Evolutionary conservation across 192 early-diverging fungal species (phyloP).

Genomic region (Umbelopsis vinacea): DNA sequence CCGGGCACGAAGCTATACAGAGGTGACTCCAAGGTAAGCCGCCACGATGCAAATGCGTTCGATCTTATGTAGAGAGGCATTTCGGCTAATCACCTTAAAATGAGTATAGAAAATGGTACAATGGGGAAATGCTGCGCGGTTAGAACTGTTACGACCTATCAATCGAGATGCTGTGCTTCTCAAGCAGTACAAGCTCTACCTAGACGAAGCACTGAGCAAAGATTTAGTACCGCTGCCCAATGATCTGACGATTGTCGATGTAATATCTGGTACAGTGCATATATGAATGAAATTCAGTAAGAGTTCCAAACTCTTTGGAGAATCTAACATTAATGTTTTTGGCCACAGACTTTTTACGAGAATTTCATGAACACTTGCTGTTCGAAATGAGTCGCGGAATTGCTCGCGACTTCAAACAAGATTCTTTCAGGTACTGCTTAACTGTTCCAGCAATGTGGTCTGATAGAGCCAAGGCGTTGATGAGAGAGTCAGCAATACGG

Average conservation of each 20-base stretch:
- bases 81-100: too few species aligned
- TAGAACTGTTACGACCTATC: conserved; percentile 35
- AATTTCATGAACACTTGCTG: conserved; percentile 42
- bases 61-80: too few species aligned
- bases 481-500: conserved; percentile 52
- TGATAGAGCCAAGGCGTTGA: conserved; percentile 52
- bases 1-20: conserved; percentile 45
- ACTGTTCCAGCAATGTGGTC: conserved; percentile 58
- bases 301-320: background rate
- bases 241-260: conserved; percentile 38
- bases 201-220: conserved; percentile 43
- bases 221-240: conserved; percentile 45
- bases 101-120: conserved; percentile 31
- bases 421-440: conserved; percentile 36
- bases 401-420: conserved; percentile 27
- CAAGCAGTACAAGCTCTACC: conserved; percentile 54
- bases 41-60: conserved; percentile 2
- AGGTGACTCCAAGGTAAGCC: conserved; percentile 41
- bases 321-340: background rate
- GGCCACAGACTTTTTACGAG: conserved; percentile 42
- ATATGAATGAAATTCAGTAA: background rate
- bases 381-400: conserved; percentile 43
- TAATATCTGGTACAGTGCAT: conserved; percentile 41
- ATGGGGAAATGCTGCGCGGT: conserved; percentile 50
- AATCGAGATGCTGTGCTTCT: conserved; percentile 42